Evolutionary conservation across 208 protist species (phyloP).

Genomic region (Acanthamoeba lenticulata): DNA sequence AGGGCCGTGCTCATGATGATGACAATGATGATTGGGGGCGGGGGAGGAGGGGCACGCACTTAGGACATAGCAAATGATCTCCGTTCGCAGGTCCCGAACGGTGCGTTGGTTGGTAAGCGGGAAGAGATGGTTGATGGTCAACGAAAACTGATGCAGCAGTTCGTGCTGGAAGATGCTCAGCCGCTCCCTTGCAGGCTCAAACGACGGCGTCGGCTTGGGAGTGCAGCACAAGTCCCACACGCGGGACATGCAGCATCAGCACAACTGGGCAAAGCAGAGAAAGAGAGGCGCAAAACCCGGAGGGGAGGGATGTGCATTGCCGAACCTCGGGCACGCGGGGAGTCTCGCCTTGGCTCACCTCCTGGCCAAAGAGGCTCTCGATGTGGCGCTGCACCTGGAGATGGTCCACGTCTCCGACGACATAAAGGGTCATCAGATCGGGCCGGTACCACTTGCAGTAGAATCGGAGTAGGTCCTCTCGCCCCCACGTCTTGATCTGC

Average conservation of each 20-base stretch:
- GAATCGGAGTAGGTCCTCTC: constrained; percentile 31
- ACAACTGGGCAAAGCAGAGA: no score
- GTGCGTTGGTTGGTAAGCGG: constrained; percentile 26
- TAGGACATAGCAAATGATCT: constrained; percentile 19
- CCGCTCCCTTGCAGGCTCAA: neutral
- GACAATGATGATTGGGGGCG: neutral
- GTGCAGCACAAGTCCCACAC: neutral
- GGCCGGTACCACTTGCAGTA: constrained; percentile 64
- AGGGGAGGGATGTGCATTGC: neutral
- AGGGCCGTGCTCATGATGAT: neutral
- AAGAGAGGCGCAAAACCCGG: no score
- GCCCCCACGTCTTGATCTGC: constrained; percentile 46
- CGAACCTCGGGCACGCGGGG: neutral
- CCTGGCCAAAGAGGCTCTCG: neutral
- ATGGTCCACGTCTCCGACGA: neutral
- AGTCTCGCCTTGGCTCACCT: neutral
- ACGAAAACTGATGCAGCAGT: constrained; percentile 49
- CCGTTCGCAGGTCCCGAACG: neutral
- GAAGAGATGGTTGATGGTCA: constrained; percentile 50
- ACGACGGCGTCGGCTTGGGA: neutral
- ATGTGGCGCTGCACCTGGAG: neutral
- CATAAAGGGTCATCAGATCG: constrained; percentile 50
- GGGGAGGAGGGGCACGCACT: neutral
- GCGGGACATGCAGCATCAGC: neutral
- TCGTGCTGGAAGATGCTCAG: constrained; percentile 53